These are phyloP conservation scores for Colletotrichum sp. DNA, from an alignment of 2,329 filamentous ascomycete species.

Conservation along the genomic window DNA sequence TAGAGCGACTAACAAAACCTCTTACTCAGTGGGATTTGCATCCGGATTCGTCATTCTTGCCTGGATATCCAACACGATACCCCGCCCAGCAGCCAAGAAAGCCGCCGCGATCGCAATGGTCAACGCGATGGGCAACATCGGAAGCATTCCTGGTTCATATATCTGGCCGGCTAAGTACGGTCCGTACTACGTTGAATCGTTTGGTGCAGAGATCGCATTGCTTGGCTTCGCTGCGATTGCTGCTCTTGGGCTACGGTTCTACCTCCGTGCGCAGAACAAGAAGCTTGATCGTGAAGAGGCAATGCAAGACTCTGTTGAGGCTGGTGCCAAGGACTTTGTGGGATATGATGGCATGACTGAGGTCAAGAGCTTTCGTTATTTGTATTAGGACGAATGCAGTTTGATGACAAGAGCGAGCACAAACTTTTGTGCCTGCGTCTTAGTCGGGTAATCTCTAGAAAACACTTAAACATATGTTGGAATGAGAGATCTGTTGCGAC, in stretches of 20 bases:
- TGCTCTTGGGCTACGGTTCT: background rate
- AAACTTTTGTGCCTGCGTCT: background rate
- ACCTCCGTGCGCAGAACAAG: background rate
- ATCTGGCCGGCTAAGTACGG: background rate
- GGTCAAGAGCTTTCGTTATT: background rate
- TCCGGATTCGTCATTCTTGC: background rate
- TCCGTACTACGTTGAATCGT: background rate
- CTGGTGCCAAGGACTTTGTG: background rate
- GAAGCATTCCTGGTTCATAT: background rate
- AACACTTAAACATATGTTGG: fast-evolving
- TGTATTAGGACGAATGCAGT: background rate
- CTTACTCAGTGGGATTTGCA: background rate
- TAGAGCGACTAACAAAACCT: background rate
- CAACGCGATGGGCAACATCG: background rate
- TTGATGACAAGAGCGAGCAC: no score
- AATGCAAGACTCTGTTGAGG: background rate
- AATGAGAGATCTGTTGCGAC: background rate
- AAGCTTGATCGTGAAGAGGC: background rate
- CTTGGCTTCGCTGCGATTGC: background rate
- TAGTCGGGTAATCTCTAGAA: background rate
- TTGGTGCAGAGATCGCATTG: background rate
- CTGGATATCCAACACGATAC: background rate
- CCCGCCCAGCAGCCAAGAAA: background rate
- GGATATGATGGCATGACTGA: background rate
- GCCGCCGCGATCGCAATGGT: background rate